Evolutionary conservation across 768 basidiomycete genomes (phyloP).

Genomic region (Xanthoconium purpureum): DNA sequence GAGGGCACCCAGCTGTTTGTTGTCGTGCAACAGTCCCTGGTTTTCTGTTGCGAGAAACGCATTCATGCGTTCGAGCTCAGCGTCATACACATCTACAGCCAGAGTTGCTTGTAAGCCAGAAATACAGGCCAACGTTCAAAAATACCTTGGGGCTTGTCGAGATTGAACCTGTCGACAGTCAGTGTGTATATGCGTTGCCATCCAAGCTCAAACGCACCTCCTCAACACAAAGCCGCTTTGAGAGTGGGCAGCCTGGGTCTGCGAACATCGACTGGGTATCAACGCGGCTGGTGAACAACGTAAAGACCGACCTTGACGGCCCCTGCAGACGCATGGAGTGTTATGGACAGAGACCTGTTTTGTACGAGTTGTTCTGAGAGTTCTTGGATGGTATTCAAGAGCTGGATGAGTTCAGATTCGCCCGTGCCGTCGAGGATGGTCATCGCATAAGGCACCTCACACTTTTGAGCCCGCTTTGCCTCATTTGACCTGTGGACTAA

Average conservation of each 20-base stretch:
- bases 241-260: conserved; percentile 86
- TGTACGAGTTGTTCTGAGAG: conserved; percentile 80
- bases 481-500: not conserved
- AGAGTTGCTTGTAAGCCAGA: conserved; percentile 1
- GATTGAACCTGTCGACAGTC: conserved; percentile 59
- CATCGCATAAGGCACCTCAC: conserved; percentile 34
- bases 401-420: conserved; percentile 59
- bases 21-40: conserved; percentile 82
- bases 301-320: conserved; percentile 67
- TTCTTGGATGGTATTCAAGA: conserved; percentile 70
- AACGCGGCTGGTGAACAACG: not conserved
- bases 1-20: conserved; percentile 87
- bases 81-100: conserved; percentile 77
- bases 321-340: conserved; percentile 68
- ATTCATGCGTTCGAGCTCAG: conserved; percentile 89
- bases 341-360: conserved; percentile 69
- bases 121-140: not conserved
- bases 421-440: conserved; percentile 50
- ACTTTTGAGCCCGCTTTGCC: conserved; percentile 8
- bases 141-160: conserved; percentile 81
- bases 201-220: conserved; percentile 43
- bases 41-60: conserved; percentile 77
- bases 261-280: conserved; percentile 2
- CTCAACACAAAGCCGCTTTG: conserved; percentile 91
- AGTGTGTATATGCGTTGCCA: not conserved